Evolutionary conservation across 768 basidiomycete genomes (phyloP).

Genomic region (Trametes gibbosa): DNA sequence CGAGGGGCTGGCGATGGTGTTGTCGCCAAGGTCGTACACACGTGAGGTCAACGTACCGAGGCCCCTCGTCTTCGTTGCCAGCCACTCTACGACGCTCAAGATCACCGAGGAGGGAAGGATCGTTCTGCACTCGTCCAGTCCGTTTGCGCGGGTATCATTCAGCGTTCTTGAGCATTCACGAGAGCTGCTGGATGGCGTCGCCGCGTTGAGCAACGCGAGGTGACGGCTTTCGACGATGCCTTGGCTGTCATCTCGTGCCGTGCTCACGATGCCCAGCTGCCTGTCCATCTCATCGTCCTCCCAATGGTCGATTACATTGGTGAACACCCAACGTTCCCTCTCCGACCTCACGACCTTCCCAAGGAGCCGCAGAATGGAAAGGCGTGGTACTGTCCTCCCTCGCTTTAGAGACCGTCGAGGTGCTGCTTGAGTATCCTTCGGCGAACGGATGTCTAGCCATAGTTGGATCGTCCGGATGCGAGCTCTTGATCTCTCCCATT

Average conservation of each 20-base stretch:
- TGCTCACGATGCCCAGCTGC: not conserved
- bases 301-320: constrained; percentile 8
- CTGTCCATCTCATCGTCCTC: constrained; percentile 6
- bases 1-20: constrained; percentile 3
- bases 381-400: not conserved
- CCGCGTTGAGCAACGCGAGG: not conserved
- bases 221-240: not conserved
- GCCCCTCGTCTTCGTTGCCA: constrained; percentile 19
- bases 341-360: not conserved
- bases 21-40: constrained; percentile 13
- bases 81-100: constrained; percentile 6
- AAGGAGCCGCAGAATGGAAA: constrained; percentile 1
- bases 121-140: constrained; percentile 1
- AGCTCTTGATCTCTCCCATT: constrained; percentile 16
- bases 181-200: not conserved
- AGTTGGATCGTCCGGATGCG: constrained; percentile 6
- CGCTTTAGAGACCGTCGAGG: not conserved
- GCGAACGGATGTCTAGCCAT: not conserved
- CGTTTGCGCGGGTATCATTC: constrained; percentile 1
- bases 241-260: constrained; percentile 3
- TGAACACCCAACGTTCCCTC: constrained; percentile 1
- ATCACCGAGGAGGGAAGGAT: constrained; percentile 12
- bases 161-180: constrained; percentile 9
- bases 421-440: not conserved
- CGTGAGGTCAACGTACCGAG: constrained; percentile 6